Evolutionary conservation across 108 stramenopile species (phyloP), one percentile per base, ranked within the genome.

Genomic region (Conticribra weissflogii): DNA sequence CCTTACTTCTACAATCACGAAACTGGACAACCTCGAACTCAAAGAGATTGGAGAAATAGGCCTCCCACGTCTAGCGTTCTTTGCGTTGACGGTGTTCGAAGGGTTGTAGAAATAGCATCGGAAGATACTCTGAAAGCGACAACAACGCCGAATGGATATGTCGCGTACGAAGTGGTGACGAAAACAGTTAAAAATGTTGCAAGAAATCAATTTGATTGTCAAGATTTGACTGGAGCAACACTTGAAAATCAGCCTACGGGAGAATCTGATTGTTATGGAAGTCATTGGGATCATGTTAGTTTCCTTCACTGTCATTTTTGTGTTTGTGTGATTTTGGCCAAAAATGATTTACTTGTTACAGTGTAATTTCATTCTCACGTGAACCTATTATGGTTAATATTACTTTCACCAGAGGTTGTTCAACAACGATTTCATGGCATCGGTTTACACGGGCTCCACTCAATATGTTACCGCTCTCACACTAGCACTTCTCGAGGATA

Each of bases 181-280:
- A 49, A 81, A 25, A 83, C 75, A 0, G 85, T 86, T 14, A 27
- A 70, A n/a, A 66, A 81, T 54, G 85, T 86, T 41, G 85, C 59
- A n/a, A 49, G 80, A 36, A 86, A 86, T 67, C 83, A 83, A 0
- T 83, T 86, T 59, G 66, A 74, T 64, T 86, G 85, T 59, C 76
- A 64, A 15, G 25, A 33, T 2, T 49, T 94, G 62, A 78, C 59
- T 23, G 93, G 84, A 45, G 83, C 72, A 16, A 21, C 58, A 28
- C 74, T 83, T 32, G 82, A 83, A 47, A 81, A 83, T 78, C 77
- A 83, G 29, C 71, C 71, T 25, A 83, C 77, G 14, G 65, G 65
- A 30, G 71, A 72, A 44, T 30, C 24, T 2, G 79, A 72, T 25
- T 85, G 85, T 36, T 67, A 68, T 48, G 82, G 85, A 54, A 68